Conservation (phyloP, 768 basidiomycete genomes). For the Lactifluus rugatus region DNA sequence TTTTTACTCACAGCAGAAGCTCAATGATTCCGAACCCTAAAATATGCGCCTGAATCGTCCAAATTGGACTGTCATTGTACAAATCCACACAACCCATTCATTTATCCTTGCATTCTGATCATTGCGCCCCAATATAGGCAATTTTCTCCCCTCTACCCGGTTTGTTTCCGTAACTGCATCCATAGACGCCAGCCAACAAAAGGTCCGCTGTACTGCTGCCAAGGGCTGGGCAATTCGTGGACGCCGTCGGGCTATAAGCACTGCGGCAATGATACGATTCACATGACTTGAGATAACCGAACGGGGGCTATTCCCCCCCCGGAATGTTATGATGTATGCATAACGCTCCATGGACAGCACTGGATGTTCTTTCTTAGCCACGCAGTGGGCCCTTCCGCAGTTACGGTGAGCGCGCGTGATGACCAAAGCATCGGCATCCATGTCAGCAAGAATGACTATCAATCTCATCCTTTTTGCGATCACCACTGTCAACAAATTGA, state of each 20-base stretch:
- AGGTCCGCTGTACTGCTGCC: neutral
- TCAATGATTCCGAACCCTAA: neutral
- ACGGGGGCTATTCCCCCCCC: no score
- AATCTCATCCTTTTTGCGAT: neutral
- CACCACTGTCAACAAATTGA: neutral
- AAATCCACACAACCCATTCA: neutral
- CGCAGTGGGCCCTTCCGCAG: neutral
- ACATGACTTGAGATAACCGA: neutral
- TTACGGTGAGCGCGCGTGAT: neutral
- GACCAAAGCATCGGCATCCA: conserved; percentile 5
- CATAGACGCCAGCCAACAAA: neutral
- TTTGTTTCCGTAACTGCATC: neutral
- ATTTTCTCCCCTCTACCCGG: neutral
- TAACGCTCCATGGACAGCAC: neutral
- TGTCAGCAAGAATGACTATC: neutral
- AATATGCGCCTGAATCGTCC: neutral
- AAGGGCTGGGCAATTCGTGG: neutral
- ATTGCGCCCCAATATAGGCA: neutral
- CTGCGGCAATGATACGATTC: neutral
- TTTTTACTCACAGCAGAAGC: neutral
- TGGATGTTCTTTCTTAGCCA: conserved; percentile 2
- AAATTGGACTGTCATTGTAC: neutral
- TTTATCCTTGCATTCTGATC: neutral
- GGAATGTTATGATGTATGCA: no score
- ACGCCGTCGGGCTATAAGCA: neutral